Evolutionary conservation across 441 rosid genomes (phyloP).

Genomic region (Gossypium gossypioides): DNA sequence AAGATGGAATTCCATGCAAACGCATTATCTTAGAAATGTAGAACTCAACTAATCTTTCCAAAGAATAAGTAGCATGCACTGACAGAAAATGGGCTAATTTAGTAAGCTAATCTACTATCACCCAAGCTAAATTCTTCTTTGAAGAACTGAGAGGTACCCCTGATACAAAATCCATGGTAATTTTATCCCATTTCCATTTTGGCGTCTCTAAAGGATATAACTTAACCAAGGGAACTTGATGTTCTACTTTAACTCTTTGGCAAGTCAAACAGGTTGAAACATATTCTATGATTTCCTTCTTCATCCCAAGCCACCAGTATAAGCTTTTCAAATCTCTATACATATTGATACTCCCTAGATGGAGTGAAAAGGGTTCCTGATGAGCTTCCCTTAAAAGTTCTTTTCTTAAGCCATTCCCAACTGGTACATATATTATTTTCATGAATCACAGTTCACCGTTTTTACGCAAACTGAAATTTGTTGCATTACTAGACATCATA

Average conservation of each 20-base stretch:
- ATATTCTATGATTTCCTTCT: not conserved
- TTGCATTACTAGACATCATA: too few species aligned
- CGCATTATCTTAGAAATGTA: not conserved
- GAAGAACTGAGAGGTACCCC: not conserved
- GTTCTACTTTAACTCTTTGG: not conserved
- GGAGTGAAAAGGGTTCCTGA: too few species aligned
- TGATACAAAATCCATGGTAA: not conserved
- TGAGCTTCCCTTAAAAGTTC: too few species aligned
- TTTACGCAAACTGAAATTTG: too few species aligned
- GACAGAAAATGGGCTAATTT: not conserved
- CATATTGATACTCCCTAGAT: too few species aligned
- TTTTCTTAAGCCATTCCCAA: too few species aligned
- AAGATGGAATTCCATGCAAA: not conserved
- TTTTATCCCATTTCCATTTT: not conserved
- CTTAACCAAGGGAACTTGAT: not conserved
- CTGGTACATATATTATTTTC: too few species aligned
- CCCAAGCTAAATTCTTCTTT: not conserved
- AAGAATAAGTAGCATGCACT: too few species aligned
- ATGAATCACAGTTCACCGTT: too few species aligned
- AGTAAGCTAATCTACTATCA: not conserved
- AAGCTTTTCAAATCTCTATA: not conserved
- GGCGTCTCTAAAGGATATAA: not conserved
- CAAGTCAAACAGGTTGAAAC: not conserved
- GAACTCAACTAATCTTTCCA: not conserved
- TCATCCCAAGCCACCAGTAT: not conserved